Evolutionary conservation across 2,329 filamentous ascomycete genomes (phyloP), one percentile per base, ranked within the genome.

Genomic region (Alternaria dauci): DNA sequence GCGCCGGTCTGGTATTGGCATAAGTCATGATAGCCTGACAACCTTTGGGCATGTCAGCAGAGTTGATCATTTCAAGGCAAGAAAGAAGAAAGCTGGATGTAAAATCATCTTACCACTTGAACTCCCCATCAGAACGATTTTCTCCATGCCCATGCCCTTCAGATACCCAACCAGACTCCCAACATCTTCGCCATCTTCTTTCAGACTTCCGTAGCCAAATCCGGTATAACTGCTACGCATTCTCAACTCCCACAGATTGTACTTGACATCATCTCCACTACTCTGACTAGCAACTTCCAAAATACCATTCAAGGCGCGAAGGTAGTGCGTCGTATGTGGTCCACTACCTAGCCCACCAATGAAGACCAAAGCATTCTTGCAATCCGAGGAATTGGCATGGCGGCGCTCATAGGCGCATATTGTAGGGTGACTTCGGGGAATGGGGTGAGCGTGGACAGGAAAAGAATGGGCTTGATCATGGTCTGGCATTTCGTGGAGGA

Each of bases 171-270:
- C 59, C n/a, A 69, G 25, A n/a, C 55, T 60, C 28, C 53, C 51
- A 14, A 68, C 48, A 32, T 68, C 65, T 34, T 64, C 55, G 1
- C 46, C 63, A 39, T 71, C 65, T 8, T 69, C 61, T n/a, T 52
- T 48, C 4, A 69, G 51, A 41, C 62, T 69, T 9, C 65, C 68
- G 42, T 63, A 62, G 5, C 66, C 67, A 44, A 66, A 69, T 1
- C 67, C 65, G 2, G 61, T 62, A 43, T 71, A 69, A 14, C 63
- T 66, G 23, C 63, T 69, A 8, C 63, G 65, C 63, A 67, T 69
- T n/a, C 67, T 63, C 23, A 65, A 61, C 8, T 69, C 62, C 62
- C 67, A 71, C 8, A 65, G 42, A 3, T 56, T 60, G 25, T 65
- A 69, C 6, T n/a, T 52, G 18, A 42, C 43, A 26, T 7, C 18